Conservation (phyloP, 78 protist species). For the Capsaspora owczarzaki region DNA sequence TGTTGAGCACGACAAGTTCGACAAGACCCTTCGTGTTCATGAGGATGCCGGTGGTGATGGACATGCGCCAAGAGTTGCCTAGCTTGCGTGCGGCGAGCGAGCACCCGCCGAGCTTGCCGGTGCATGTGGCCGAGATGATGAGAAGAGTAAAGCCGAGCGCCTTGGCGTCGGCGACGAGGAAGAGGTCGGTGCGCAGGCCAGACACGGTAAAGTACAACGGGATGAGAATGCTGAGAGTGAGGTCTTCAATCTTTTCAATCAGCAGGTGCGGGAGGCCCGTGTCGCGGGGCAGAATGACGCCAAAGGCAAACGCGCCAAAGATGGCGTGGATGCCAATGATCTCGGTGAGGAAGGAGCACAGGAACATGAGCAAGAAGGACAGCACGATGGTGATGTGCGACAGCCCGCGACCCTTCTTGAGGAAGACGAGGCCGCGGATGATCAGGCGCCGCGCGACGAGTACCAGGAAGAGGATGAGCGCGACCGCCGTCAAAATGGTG, state of each 20-base stretch:
- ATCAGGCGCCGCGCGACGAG: neutral
- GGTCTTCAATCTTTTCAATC: slow-evolving; percentile 40
- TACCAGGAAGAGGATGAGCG: slow-evolving; percentile 29
- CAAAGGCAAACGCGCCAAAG: slow-evolving; percentile 49
- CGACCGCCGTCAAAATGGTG: slow-evolving; percentile 30
- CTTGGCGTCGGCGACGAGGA: slow-evolving; percentile 19
- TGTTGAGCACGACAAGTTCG: slow-evolving; percentile 48
- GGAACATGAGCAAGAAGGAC: slow-evolving; percentile 15
- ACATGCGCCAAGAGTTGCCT: slow-evolving; percentile 25
- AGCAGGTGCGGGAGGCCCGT: neutral
- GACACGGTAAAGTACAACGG: slow-evolving; percentile 48
- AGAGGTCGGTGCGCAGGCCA: slow-evolving; percentile 36
- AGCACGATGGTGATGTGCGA: neutral
- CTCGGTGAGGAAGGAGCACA: slow-evolving; percentile 42
- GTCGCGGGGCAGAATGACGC: slow-evolving; percentile 33
- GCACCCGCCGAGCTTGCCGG: neutral
- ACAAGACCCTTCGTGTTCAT: slow-evolving; percentile 62
- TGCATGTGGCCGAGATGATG: slow-evolving; percentile 20
- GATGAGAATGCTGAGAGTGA: slow-evolving; percentile 24
- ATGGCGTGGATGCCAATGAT: slow-evolving; percentile 55
- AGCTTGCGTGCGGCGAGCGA: neutral
- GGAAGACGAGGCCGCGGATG: neutral
- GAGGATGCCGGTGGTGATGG: slow-evolving; percentile 40
- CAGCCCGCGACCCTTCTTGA: neutral
- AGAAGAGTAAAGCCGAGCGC: slow-evolving; percentile 44